Evolutionary conservation across 441 rosid species (phyloP).

Genomic region (Eutrema salsugineum): DNA sequence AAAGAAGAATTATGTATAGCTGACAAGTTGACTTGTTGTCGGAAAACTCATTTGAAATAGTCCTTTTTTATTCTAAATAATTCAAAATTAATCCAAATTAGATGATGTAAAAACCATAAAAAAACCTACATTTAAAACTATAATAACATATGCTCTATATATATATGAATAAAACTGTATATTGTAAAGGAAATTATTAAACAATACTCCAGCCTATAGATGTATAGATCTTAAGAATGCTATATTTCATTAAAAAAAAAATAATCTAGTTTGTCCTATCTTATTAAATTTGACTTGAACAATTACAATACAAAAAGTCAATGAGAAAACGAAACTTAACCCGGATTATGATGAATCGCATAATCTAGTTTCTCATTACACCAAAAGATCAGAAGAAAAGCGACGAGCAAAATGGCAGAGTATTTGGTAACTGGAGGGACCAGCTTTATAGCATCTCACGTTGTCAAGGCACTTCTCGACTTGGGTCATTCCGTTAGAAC

Average conservation of each 20-base stretch:
- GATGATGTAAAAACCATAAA: too few species aligned
- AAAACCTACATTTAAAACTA: too few species aligned
- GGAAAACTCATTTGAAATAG: neutral
- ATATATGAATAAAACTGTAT: too few species aligned
- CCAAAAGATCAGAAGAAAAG: neutral
- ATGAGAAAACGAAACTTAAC: neutral
- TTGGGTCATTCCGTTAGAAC: conserved; percentile 38
- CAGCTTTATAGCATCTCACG: conserved; percentile 69
- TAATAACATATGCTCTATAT: too few species aligned
- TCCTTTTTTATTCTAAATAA: neutral
- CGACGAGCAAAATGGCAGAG: conserved; percentile 44
- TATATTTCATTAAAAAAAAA: too few species aligned
- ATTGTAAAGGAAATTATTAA: too few species aligned
- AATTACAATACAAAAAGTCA: neutral
- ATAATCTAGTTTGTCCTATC: neutral
- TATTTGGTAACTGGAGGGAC: conserved; percentile 88
- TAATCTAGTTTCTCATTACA: neutral
- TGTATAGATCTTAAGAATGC: too few species aligned
- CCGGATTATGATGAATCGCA: neutral
- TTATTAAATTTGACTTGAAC: neutral
- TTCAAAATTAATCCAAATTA: too few species aligned
- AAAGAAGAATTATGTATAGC: too few species aligned
- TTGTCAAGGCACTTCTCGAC: conserved; percentile 39
- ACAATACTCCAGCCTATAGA: too few species aligned
- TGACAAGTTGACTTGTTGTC: neutral